phyloP scores from a whole-genome alignment of 2,329 filamentous ascomycete species.

The Sphaerulina musiva region DNA sequence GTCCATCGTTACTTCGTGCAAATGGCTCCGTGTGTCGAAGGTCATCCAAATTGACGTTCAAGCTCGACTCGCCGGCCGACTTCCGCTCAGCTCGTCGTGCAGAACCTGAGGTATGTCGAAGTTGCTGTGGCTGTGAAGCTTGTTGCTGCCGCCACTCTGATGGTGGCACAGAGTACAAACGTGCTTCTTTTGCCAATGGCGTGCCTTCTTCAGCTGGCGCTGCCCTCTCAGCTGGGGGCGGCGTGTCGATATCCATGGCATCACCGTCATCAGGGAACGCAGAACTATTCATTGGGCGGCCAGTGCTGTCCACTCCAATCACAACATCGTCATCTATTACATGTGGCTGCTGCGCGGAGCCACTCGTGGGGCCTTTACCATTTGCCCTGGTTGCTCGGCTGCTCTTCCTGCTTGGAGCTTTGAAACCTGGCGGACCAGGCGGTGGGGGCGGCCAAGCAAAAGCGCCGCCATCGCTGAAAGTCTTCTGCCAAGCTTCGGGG shows the following conservation, averaged over 20 bases:
- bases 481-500: conserved; percentile 39
- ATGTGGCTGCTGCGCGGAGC: conserved; percentile 23
- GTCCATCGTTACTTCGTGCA: conserved; percentile 43
- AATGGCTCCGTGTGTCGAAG: conserved; percentile 43
- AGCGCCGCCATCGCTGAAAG: conserved; percentile 38
- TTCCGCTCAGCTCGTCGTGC: conserved; percentile 12
- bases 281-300: background rate
- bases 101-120: conserved; percentile 17
- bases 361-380: conserved; percentile 8
- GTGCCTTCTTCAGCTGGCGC: conserved; percentile 6
- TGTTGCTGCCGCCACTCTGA: conserved; percentile 29
- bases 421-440: conserved; percentile 28
- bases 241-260: conserved; percentile 45
- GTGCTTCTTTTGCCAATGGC: conserved; percentile 25
- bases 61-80: conserved; percentile 8
- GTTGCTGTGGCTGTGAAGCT: conserved; percentile 16
- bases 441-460: conserved; percentile 33
- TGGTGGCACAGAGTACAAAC: conserved; percentile 31
- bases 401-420: conserved; percentile 26
- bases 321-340: conserved; percentile 29
- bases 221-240: conserved; percentile 25
- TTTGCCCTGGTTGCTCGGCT: conserved; percentile 19
- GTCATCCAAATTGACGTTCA: conserved; percentile 39
- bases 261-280: conserved; percentile 22
- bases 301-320: conserved; percentile 14